Evolutionary conservation across 1,139 yeast genomes (phyloP), one percentile per base, ranked within the genome.

Genomic region (Kodamaea sp.): DNA sequence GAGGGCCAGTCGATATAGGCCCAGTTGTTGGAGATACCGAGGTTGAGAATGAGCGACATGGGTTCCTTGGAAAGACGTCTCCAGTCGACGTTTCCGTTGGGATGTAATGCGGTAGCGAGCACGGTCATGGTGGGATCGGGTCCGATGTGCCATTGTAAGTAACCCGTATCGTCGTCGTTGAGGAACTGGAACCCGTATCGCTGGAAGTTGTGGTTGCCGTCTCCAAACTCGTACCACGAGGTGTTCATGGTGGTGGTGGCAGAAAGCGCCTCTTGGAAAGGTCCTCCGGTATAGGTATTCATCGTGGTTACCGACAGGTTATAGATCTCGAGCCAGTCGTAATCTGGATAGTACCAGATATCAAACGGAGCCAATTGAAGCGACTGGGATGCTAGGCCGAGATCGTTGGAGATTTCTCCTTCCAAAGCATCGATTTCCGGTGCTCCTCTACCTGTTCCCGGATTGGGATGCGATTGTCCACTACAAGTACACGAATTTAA

Each of bases 401-500:
- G 25, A 4, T 20, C 34, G 24, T 51, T 42, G 34, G 50, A 47
- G 11, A 51, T 37, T 32, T 50, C 61, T 4, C 50, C 61, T 39
- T 58, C 63, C 26, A 58, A 36, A 12, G 54, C 57, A 49, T 59
- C 63, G 32, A 59, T 57, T 46, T 57, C 63, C 1, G 63, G 63
- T 0, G 63, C 63, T 2, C 63, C 63, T 32, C 63, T 47, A 4
- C 57, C 63, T 2, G 40, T 37, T 3, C 63, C 63, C 3, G 44
- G 41, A 38, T 56, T 59, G 5, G 63, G 63, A 29, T 59, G 63
- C 26, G 48, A 53, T 29, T 41, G 55, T 2, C 63, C 63, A 4
- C 31, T 32, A 39, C 63, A 58, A 5, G 59, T 53, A 42, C 63
- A 58, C n/a, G 44, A 26, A 53, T 70, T 78, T 40, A 87, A 66